Conservation (phyloP, 164 flowering plant species). For the Piper longum region DNA sequence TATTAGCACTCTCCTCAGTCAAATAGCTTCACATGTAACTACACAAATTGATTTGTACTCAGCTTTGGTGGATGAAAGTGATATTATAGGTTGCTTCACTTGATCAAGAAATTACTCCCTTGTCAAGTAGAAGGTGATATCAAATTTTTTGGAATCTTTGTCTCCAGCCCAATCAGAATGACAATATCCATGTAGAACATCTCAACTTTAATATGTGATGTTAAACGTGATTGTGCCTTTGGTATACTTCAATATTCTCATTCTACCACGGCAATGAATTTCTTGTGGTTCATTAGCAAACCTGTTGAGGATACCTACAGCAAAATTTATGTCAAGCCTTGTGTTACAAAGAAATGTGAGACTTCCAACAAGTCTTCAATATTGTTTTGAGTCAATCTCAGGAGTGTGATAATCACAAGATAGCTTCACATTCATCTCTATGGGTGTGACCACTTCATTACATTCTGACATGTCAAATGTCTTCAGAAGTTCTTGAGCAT, state of each 20-base stretch:
- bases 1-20: not conserved
- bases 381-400: not conserved
- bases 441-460: not conserved
- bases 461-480: not conserved
- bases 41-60: not conserved
- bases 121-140: not conserved
- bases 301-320: not conserved
- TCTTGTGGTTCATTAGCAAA: not conserved
- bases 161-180: not conserved
- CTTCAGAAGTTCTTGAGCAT: not conserved
- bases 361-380: not conserved
- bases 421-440: not conserved
- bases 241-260: not conserved
- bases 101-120: not conserved
- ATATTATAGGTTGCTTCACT: not conserved
- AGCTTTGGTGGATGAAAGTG: not conserved
- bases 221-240: not conserved
- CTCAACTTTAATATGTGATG: not conserved
- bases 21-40: not conserved
- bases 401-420: not conserved
- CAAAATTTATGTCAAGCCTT: not conserved
- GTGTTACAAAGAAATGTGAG: too few species aligned
- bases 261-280: not conserved
- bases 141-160: not conserved
- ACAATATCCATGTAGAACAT: not conserved